Percentiles rank a stretch among this genome's conserved stretches.
These are phyloP conservation scores for Marasmius tenuissimus DNA, from an alignment of 1,284 basidiomycete genomes.

Conservation along the genomic window DNA sequence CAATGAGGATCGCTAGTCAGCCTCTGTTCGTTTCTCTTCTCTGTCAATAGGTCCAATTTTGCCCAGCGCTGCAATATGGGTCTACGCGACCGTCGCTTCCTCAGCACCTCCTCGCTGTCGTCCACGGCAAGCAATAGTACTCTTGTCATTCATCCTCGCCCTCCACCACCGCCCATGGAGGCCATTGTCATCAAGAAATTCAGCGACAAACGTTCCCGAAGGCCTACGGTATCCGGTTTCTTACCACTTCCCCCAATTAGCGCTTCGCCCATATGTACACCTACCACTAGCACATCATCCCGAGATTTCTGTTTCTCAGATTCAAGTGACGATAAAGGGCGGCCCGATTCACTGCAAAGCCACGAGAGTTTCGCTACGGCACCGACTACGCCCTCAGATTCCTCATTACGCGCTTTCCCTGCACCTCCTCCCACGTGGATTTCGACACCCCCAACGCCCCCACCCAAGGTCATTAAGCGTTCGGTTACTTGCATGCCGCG, in stretches of 20 bases:
- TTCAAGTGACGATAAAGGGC: background rate
- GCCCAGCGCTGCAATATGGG: background rate
- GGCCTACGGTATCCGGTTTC: conserved; percentile 38
- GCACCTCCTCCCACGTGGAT: conserved; percentile 40
- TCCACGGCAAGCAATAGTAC: background rate
- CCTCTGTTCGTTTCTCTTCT: background rate
- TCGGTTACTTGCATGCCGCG: conserved; percentile 33
- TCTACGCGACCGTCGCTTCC: background rate
- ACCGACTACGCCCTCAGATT: conserved; percentile 21
- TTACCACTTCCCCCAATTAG: conserved; percentile 56
- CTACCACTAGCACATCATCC: conserved; percentile 35
- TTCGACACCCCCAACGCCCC: conserved; percentile 55
- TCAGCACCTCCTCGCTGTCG: background rate
- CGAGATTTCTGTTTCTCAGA: conserved; percentile 6
- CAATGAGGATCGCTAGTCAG: background rate
- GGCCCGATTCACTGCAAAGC: background rate
- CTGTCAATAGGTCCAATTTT: background rate
- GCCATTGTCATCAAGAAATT: conserved; percentile 12
- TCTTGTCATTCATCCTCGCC: background rate
- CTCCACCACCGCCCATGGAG: background rate
- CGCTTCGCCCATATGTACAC: conserved; percentile 58
- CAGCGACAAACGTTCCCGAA: conserved; percentile 18
- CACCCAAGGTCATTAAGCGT: conserved; percentile 39
- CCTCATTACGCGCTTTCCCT: conserved; percentile 12
- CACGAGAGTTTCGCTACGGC: conserved; percentile 20